Evolutionary conservation across 106 monocot species (phyloP).

Genomic region (Chionographis japonica): DNA sequence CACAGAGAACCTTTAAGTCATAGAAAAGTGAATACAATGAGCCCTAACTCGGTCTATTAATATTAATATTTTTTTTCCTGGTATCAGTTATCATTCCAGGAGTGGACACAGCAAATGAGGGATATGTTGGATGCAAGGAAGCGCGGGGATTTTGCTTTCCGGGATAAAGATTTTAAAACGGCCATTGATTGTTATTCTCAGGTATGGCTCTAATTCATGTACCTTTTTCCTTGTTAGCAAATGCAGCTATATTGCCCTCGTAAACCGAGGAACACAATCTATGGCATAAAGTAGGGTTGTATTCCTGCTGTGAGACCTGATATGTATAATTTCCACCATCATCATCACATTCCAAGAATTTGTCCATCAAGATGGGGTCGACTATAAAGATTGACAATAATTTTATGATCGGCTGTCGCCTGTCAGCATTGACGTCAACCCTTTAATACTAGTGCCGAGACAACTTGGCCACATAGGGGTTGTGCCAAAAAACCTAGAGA

Average conservation of each 20-base stretch:
- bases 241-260: neutral
- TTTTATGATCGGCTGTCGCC: neutral
- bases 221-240: neutral
- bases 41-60: neutral
- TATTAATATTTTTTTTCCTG: constrained; percentile 4
- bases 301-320: no score
- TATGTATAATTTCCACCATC: no score
- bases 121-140: constrained; percentile 89
- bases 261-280: no score
- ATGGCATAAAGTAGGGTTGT: no score
- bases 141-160: constrained; percentile 81
- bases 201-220: constrained; percentile 28
- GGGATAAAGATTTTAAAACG: constrained; percentile 80
- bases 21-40: neutral
- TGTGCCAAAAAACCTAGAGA: no score
- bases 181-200: constrained; percentile 87
- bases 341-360: no score
- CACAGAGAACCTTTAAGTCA: no score
- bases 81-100: constrained; percentile 82
- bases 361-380: no score
- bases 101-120: constrained; percentile 93
- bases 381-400: no score
- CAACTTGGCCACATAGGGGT: no score
- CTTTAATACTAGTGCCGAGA: neutral
- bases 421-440: neutral